Percentiles rank a stretch among this genome's conserved stretches.
phyloP scores from a whole-genome alignment of 2,329 filamentous ascomycete species.

The Fusarium nelsonii region DNA sequence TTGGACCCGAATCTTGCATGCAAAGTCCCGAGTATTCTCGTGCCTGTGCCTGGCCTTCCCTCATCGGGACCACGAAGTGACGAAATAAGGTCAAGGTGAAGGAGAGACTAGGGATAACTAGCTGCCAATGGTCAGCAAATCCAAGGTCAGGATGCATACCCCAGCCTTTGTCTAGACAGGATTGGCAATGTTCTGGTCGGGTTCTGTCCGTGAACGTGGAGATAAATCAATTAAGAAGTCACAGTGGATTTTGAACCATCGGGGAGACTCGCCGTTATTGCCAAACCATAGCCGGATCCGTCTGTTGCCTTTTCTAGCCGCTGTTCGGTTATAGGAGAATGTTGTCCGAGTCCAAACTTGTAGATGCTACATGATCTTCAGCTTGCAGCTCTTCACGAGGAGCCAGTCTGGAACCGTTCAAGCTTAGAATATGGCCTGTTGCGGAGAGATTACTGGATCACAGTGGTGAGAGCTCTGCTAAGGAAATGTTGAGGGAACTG shows the following conservation, averaged over 20 bases:
- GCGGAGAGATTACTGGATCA: constrained; percentile 22
- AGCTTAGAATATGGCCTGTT: constrained; percentile 13
- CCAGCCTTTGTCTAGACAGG: constrained; percentile 12
- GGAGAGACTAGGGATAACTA: constrained; percentile 18
- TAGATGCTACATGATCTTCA: constrained; percentile 41
- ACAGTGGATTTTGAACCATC: constrained; percentile 21
- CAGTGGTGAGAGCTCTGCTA: not conserved
- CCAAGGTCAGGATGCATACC: constrained; percentile 19
- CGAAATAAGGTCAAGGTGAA: constrained; percentile 28
- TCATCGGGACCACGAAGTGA: constrained; percentile 16
- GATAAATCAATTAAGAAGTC: constrained; percentile 3
- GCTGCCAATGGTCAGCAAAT: constrained; percentile 23
- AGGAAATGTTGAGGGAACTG: not conserved
- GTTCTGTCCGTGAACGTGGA: constrained; percentile 29
- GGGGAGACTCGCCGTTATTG: constrained; percentile 31
- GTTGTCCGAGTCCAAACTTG: constrained; percentile 29
- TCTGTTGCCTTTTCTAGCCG: constrained; percentile 47
- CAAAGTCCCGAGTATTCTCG: constrained; percentile 31
- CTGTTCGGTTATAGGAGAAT: constrained; percentile 22
- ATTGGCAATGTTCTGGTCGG: constrained; percentile 34
- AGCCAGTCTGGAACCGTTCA: constrained; percentile 18
- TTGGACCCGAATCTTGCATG: constrained; percentile 42
- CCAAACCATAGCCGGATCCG: constrained; percentile 42
- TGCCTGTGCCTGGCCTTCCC: constrained; percentile 29
- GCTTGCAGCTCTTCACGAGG: constrained; percentile 37